Conservation (phyloP, 2,329 filamentous ascomycete genomes). For the Microcyclospora pomicola region DNA sequence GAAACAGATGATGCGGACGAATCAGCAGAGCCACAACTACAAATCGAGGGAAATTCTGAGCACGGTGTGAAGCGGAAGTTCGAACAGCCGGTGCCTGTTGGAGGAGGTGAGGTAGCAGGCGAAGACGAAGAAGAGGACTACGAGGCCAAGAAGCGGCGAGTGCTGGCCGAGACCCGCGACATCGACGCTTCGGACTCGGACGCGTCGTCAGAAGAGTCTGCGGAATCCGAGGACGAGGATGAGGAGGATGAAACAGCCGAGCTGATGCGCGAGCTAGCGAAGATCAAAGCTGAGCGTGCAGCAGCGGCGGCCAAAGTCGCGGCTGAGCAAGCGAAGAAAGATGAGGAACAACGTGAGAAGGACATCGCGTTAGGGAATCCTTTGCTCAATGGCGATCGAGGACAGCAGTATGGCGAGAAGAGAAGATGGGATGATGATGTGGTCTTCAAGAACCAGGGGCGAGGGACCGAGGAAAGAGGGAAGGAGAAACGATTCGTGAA, state of each 20-base stretch:
- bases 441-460: constrained; percentile 96
- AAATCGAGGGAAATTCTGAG: constrained; percentile 35
- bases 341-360: constrained; percentile 69
- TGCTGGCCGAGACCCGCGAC: constrained; percentile 76
- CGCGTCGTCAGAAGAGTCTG: constrained; percentile 19
- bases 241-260: constrained; percentile 74
- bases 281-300: constrained; percentile 76
- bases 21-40: constrained; percentile 18
- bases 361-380: constrained; percentile 52
- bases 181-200: constrained; percentile 71
- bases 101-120: constrained; percentile 19
- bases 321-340: constrained; percentile 62
- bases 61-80: constrained; percentile 48
- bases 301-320: constrained; percentile 74
- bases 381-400: neutral
- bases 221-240: constrained; percentile 53
- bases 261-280: constrained; percentile 81
- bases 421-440: constrained; percentile 55
- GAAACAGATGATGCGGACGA: constrained; percentile 4
- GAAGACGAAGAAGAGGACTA: constrained; percentile 48
- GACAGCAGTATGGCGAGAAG: neutral
- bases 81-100: constrained; percentile 31
- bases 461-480: constrained; percentile 82
- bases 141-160: constrained; percentile 69
- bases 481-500: constrained; percentile 73